Evolutionary conservation across 2,329 filamentous ascomycete genomes (phyloP).

Genomic region (Bretziella fagacearum): DNA sequence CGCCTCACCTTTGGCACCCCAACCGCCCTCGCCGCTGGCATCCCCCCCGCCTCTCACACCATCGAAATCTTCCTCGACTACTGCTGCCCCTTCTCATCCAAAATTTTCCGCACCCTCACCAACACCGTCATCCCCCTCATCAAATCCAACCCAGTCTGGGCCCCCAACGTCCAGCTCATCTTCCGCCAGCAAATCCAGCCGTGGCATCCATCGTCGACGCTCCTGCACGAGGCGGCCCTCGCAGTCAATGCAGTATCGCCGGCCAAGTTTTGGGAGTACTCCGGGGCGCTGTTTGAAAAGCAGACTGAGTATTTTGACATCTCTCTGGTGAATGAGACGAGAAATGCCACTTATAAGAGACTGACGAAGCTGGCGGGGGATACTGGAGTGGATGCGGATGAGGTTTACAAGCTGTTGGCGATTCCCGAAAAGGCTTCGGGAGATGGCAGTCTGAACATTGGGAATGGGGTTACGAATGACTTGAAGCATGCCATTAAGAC

Average conservation of each 20-base stretch:
- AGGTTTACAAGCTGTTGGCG: slow-evolving; percentile 50
- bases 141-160: slow-evolving; percentile 38
- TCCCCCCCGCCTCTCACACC: slow-evolving; percentile 36
- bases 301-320: slow-evolving; percentile 75
- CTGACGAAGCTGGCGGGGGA: slow-evolving; percentile 55
- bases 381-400: slow-evolving; percentile 52
- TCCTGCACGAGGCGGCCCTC: slow-evolving; percentile 66
- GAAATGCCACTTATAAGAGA: slow-evolving; percentile 69
- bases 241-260: slow-evolving; percentile 59
- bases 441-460: slow-evolving; percentile 55
- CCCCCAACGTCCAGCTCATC: slow-evolving; percentile 49
- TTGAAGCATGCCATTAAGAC: slow-evolving; percentile 72
- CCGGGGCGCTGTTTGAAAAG: slow-evolving; percentile 42
- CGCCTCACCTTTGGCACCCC: slow-evolving; percentile 37
- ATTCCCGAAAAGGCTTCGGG: slow-evolving; percentile 49
- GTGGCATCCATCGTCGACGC: slow-evolving; percentile 78
- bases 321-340: slow-evolving; percentile 62
- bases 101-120: slow-evolving; percentile 63
- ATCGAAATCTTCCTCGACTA: slow-evolving; percentile 68
- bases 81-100: slow-evolving; percentile 58
- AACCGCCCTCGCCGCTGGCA: slow-evolving; percentile 20
- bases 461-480: slow-evolving; percentile 71
- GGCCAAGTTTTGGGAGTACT: slow-evolving; percentile 65
- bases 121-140: slow-evolving; percentile 47
- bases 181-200: slow-evolving; percentile 88